A percentile compares a stretch with the other conserved stretches of the same genome.
Conservation (phyloP, 2,329 filamentous ascomycete species). For the Cladosporium sp. region DNA sequence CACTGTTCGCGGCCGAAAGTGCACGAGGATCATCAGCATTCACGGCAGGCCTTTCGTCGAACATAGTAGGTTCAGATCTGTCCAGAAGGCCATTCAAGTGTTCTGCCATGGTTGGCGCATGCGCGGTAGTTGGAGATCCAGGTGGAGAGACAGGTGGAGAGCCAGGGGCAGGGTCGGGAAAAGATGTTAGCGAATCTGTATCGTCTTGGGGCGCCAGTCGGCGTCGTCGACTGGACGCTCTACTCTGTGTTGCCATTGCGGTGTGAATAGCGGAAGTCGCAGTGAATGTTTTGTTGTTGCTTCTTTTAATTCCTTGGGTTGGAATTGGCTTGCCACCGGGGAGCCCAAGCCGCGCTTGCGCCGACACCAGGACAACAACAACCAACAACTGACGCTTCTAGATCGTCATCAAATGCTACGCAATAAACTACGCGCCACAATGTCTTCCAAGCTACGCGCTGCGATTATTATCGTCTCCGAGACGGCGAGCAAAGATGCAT, state of each 20-base stretch:
- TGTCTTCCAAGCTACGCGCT: constrained; percentile 57
- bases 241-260: constrained; percentile 6
- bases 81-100: constrained; percentile 33
- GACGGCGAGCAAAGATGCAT: constrained; percentile 77
- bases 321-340: not conserved
- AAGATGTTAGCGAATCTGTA: constrained; percentile 33
- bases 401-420: constrained; percentile 2
- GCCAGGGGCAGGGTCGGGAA: constrained; percentile 31
- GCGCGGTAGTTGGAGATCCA: constrained; percentile 13
- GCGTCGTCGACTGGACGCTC: constrained; percentile 24
- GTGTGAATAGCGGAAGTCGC: not conserved
- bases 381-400: not conserved
- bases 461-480: constrained; percentile 88
- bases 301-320: not conserved
- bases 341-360: not conserved
- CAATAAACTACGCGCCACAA: constrained; percentile 2
- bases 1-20: constrained; percentile 27
- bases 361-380: not conserved
- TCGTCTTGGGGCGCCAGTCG: constrained; percentile 26
- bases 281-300: constrained; percentile 10
- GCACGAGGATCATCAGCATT: constrained; percentile 28
- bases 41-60: constrained; percentile 30
- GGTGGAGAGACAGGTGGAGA: constrained; percentile 17
- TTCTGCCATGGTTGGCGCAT: constrained; percentile 7
- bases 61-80: constrained; percentile 33